Percentiles rank a stretch among this genome's conserved stretches.
phyloP scores from a whole-genome alignment of 139 green algal species.

The Yamagishiella unicocca region DNA sequence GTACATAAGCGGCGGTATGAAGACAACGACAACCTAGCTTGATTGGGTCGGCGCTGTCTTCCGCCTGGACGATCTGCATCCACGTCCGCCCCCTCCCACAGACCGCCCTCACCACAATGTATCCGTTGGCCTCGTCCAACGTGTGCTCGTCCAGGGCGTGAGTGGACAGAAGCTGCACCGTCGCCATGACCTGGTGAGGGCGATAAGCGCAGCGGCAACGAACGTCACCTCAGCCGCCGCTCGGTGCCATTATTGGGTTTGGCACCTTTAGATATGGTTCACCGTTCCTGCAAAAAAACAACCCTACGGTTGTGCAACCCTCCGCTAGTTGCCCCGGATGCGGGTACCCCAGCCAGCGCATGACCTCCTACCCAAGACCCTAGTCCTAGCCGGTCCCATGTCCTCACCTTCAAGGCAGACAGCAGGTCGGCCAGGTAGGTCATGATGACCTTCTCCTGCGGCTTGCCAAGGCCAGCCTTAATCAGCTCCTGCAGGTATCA shows the following conservation, averaged over 20 bases:
- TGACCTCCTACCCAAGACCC: too few relatives aligned
- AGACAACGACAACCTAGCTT: too few relatives aligned
- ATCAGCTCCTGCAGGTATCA: constrained; percentile 16
- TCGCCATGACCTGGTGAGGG: constrained; percentile 36
- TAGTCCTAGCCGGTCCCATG: too few relatives aligned
- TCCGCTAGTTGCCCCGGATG: background rate
- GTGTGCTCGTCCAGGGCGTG: constrained; percentile 50
- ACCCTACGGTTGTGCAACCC: background rate
- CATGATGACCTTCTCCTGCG: constrained; percentile 43
- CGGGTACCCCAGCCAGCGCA: background rate
- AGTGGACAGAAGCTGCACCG: constrained; percentile 47
- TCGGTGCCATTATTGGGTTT: too few relatives aligned
- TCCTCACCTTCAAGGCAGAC: background rate
- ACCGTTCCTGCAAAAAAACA: too few relatives aligned
- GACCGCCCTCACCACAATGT: constrained; percentile 2
- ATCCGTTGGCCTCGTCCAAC: constrained; percentile 40
- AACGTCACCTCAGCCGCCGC: too few relatives aligned
- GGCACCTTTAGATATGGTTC: too few relatives aligned
- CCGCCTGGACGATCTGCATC: too few relatives aligned
- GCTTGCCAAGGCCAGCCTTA: background rate
- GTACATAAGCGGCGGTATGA: too few relatives aligned
- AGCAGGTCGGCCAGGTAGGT: constrained; percentile 43
- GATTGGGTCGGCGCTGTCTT: too few relatives aligned
- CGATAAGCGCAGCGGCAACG: background rate
- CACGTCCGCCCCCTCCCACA: too few relatives aligned